A percentile compares a stretch with the other conserved stretches of the same genome.
phyloP scores from a whole-genome alignment of 768 basidiomycete species.

The Rubroboletus satanas region DNA sequence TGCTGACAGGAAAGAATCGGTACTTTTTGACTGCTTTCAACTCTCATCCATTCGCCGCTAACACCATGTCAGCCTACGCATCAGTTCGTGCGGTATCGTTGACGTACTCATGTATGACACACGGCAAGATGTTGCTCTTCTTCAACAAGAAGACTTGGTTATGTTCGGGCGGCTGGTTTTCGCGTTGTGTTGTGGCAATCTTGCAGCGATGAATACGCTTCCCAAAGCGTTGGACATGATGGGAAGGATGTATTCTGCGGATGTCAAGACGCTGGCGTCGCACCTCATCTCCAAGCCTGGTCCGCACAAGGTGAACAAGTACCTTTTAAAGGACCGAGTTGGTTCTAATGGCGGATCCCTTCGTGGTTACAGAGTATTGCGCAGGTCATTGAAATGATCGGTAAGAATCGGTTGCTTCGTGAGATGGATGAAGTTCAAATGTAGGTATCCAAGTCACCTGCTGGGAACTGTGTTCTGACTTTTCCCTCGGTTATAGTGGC shows the following conservation, averaged over 20 bases:
- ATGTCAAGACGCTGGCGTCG: slow-evolving; percentile 76
- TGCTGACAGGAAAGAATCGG: slow-evolving; percentile 90
- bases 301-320: slow-evolving; percentile 50
- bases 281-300: slow-evolving; percentile 73
- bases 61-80: slow-evolving; percentile 56
- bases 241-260: slow-evolving; percentile 67
- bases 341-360: neutral
- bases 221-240: slow-evolving; percentile 76
- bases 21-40: slow-evolving; percentile 22
- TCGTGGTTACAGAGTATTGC: slow-evolving; percentile 55
- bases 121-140: slow-evolving; percentile 49
- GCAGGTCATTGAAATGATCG: slow-evolving; percentile 78
- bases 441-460: slow-evolving; percentile 40
- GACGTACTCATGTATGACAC: slow-evolving; percentile 82
- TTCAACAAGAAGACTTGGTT: slow-evolving; percentile 86
- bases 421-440: slow-evolving; percentile 83
- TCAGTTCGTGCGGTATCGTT: slow-evolving; percentile 81
- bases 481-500: slow-evolving; percentile 46
- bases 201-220: slow-evolving; percentile 52
- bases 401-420: slow-evolving; percentile 53
- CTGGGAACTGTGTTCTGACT: neutral
- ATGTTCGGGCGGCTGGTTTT: slow-evolving; percentile 86
- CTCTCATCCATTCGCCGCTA: neutral
- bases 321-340: neutral
- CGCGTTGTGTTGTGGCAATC: slow-evolving; percentile 68